Percentiles rank a stretch among this genome's conserved stretches.
These are phyloP conservation scores for Solanum chilense DNA, from an alignment of 257 asterid species.

Conservation along the genomic window DNA sequence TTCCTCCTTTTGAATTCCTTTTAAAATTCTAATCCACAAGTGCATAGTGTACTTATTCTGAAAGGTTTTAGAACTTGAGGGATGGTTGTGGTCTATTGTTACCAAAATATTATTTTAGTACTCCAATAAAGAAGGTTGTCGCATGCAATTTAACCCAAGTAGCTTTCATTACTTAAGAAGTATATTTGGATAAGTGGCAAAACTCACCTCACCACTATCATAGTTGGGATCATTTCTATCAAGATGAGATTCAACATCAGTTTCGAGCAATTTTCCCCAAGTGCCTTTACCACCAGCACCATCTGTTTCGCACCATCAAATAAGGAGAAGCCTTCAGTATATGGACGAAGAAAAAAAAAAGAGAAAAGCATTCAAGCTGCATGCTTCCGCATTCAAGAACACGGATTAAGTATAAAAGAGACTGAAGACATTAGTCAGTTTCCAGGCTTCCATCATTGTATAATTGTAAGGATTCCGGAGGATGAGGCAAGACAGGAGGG, in stretches of 20 bases:
- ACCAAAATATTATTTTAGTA: background rate
- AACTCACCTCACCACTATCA: conserved; percentile 84
- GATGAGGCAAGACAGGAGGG: background rate
- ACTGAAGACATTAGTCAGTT: background rate
- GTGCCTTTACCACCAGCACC: conserved; percentile 99
- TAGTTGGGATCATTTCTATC: conserved; percentile 93
- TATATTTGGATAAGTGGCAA: background rate
- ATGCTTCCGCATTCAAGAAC: background rate
- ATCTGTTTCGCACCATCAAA: conserved; percentile 41
- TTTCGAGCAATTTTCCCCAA: conserved; percentile 93
- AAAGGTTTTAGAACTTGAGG: background rate
- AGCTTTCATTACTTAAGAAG: background rate
- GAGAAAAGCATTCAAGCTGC: background rate
- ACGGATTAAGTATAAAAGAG: background rate
- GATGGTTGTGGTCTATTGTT: background rate
- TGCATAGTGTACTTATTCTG: background rate
- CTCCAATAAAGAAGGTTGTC: background rate
- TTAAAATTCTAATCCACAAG: background rate
- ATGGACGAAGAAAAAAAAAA: too few species aligned
- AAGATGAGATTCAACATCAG: conserved; percentile 51
- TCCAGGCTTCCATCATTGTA: background rate
- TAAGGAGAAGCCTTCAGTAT: background rate
- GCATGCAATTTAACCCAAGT: background rate
- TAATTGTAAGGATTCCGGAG: background rate
- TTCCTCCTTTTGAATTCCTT: background rate